Evolutionary conservation across 257 asterid species (phyloP), one percentile per base, ranked within the genome.

Genomic region (Solanum paucissectum): DNA sequence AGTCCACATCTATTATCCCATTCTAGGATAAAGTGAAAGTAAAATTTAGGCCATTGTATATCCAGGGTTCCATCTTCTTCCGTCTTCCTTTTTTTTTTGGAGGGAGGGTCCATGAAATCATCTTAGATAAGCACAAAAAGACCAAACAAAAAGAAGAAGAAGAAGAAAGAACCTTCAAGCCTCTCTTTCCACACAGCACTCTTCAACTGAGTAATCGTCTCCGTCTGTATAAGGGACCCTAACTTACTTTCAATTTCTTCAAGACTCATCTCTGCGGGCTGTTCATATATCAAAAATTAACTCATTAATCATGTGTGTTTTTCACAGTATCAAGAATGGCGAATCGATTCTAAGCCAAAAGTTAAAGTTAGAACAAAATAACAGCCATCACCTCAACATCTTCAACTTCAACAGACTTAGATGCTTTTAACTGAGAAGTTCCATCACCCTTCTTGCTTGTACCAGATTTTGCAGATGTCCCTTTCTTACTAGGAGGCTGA

Each of bases 141-240:
- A 74, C 18, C 9, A 6, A 32, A 38, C 42, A 40, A 55, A 0
- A 18, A 20, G 4, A 46, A 12, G 16, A 46, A 38, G 44, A 40
- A 20, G 18, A 85, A 8, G 34, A 66, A 58, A 34, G 38, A 91
- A 97, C 99, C 99, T 96, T 96, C 99, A 76, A 96, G 98, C 87
- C 99, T 92, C 94, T 97, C 99, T 94, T 97, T 97, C 99, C 99
- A 97, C 83, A 94, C 96, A 87, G 98, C 91, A 91, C 99, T 96
- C 91, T 96, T 97, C 89, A 97, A 88, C 90, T 90, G 99, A 77
- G 94, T 82, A 88, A 96, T 91, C 29, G 99, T 96, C 36, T 96
- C 99, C 69, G 93, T 90, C 92, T 93, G 98, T 84, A 96, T 88
- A 87, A 97, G 95, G 83, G 98, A 94, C 83, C 98, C 99, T 90